phyloP scores from a whole-genome alignment of 306 rosid genomes.

The Trifolium subterraneum region DNA sequence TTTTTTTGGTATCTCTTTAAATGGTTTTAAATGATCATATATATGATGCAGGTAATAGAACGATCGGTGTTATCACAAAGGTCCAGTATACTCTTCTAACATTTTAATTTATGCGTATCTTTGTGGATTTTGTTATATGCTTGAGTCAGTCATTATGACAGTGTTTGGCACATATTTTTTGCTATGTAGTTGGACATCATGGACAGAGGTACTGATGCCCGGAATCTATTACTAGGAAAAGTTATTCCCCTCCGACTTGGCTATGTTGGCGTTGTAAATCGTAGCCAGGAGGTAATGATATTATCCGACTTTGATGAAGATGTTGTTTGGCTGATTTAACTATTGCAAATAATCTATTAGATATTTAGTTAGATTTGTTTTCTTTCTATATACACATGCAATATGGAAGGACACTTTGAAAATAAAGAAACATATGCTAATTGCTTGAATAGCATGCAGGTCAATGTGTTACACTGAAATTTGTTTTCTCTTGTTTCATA shows the following conservation, averaged over 20 bases:
- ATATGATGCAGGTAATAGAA: conserved; percentile 78
- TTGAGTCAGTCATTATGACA: conserved; percentile 43
- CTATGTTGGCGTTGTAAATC: conserved; percentile 94
- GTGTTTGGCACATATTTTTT: conserved; percentile 25
- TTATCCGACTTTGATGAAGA: conserved; percentile 3
- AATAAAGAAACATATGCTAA: conserved; percentile 32
- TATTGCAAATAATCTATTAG: conserved; percentile 14
- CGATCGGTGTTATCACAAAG: conserved; percentile 96
- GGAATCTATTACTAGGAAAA: conserved; percentile 93
- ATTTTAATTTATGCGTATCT: neutral
- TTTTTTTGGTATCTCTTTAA: conserved; percentile 24
- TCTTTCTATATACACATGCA: neutral
- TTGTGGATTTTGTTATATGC: conserved; percentile 30
- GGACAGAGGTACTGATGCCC: conserved; percentile 99
- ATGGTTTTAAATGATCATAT: conserved; percentile 33
- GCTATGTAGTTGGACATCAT: conserved; percentile 84
- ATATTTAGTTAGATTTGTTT: conserved; percentile 24
- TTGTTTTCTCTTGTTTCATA: conserved; percentile 43
- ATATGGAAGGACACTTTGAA: conserved; percentile 3
- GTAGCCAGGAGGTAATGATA: conserved; percentile 92
- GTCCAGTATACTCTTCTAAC: conserved; percentile 47
- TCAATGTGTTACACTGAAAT: conserved; percentile 37
- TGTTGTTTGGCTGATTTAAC: conserved; percentile 32
- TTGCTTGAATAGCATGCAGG: conserved; percentile 33
- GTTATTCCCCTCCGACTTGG: conserved; percentile 97